These are phyloP conservation scores for Draba incana DNA, from an alignment of 345 rosid genomes.

Conservation along the genomic window DNA sequence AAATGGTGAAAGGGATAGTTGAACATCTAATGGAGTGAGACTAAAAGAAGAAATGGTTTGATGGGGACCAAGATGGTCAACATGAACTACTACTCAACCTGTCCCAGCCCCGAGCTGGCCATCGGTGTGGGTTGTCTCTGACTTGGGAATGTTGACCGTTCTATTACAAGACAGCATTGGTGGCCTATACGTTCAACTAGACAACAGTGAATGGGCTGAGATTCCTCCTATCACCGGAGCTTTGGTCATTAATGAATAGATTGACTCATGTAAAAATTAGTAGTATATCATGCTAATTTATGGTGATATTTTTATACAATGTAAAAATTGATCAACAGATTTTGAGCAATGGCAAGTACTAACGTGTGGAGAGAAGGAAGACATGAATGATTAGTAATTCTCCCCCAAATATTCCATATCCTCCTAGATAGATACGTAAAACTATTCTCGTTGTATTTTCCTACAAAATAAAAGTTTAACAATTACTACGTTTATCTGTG, in stretches of 20 bases:
- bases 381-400: no score
- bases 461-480: no score
- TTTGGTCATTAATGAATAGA: slow-evolving; percentile 43
- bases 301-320: no score
- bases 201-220: slow-evolving; percentile 46
- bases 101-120: slow-evolving; percentile 63
- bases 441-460: no score
- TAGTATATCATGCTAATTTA: no score
- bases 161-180: slow-evolving; percentile 67
- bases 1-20: slow-evolving; percentile 49
- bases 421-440: no score
- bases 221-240: slow-evolving; percentile 47
- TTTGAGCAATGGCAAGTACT: no score
- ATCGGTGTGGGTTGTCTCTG: slow-evolving; percentile 70
- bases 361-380: no score
- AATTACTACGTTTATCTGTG: no score
- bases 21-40: slow-evolving; percentile 46
- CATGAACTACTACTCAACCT: slow-evolving; percentile 65
- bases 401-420: no score
- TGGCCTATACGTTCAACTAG: slow-evolving; percentile 59
- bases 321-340: no score
- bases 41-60: slow-evolving; percentile 45
- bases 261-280: no score
- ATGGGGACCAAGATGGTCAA: slow-evolving; percentile 51
- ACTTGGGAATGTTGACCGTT: slow-evolving; percentile 58